A percentile compares a stretch with the other conserved stretches of the same genome.
Conservation (phyloP, 441 rosid genomes). For the Theobroma grandiflorum region DNA sequence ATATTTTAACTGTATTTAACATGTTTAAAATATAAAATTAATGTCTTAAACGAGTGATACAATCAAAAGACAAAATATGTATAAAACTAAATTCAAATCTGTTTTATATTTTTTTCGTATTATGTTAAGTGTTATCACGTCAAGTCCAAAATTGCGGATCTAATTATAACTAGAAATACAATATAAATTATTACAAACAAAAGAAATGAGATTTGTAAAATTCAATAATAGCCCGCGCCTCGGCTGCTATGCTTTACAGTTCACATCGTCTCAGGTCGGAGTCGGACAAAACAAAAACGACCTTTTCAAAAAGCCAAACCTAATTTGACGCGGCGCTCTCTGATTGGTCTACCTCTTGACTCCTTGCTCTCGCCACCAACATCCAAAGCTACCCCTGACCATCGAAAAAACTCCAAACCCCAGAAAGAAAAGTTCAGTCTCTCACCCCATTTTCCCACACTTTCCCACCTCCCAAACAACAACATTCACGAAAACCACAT, state of each 20-base stretch:
- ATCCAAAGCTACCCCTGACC: constrained; percentile 10
- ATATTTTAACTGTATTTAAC: too few species aligned
- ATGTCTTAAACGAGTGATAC: too few species aligned
- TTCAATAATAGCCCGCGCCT: neutral
- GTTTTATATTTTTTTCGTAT: too few species aligned
- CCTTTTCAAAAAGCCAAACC: neutral
- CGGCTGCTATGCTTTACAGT: too few species aligned
- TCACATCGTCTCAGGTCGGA: neutral
- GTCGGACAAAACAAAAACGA: neutral
- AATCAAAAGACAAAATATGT: too few species aligned
- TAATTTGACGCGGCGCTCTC: neutral
- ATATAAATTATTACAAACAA: too few species aligned
- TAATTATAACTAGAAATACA: too few species aligned
- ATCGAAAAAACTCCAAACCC: constrained; percentile 14
- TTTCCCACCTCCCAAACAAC: constrained; percentile 22
- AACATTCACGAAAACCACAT: neutral
- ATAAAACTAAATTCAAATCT: too few species aligned
- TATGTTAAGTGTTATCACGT: too few species aligned
- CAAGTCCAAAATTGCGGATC: too few species aligned
- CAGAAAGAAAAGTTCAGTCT: neutral
- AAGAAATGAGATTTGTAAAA: too few species aligned
- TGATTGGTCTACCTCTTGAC: neutral
- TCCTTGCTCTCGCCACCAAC: constrained; percentile 1
- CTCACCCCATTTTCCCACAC: neutral
- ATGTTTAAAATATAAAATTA: too few species aligned